These are phyloP conservation scores for Pilobolus umbonatus DNA, from an alignment of 192 early-diverging fungal genomes.

Conservation along the genomic window DNA sequence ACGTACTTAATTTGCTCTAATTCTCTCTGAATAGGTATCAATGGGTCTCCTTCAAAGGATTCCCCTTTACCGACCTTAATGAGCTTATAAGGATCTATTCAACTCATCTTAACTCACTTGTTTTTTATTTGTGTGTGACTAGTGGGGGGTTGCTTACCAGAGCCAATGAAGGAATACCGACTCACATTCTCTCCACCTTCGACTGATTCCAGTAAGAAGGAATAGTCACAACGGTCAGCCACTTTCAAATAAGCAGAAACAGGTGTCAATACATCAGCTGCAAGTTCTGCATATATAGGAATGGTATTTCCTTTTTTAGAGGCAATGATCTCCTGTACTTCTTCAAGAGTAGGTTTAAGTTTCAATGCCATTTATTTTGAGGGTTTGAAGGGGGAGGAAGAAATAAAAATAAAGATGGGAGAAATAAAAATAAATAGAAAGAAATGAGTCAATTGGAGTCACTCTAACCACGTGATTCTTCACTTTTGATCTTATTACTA, in stretches of 20 bases:
- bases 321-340: constrained; percentile 59
- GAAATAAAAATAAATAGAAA: constrained; percentile 5
- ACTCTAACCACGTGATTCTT: too few species aligned
- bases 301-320: constrained; percentile 75
- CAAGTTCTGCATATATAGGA: constrained; percentile 84
- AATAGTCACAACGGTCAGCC: constrained; percentile 72
- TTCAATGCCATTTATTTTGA: constrained; percentile 41
- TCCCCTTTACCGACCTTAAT: constrained; percentile 72
- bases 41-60: constrained; percentile 75
- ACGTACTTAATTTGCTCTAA: constrained; percentile 74
- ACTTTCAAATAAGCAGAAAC: constrained; percentile 94
- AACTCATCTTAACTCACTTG: not conserved
- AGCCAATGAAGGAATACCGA: constrained; percentile 94
- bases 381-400: constrained; percentile 34
- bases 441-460: too few species aligned
- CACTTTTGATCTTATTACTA: too few species aligned
- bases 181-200: constrained; percentile 92
- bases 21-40: constrained; percentile 81
- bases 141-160: constrained; percentile 57
- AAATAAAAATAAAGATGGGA: not conserved
- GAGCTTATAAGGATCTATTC: constrained; percentile 81
- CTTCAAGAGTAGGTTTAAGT: constrained; percentile 63
- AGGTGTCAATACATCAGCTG: constrained; percentile 92
- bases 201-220: constrained; percentile 95
- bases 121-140: not conserved